Evolutionary conservation across 2,329 filamentous ascomycete species (phyloP), one percentile per base, ranked within the genome.

Genomic region (Thielaviopsis cerberus): DNA sequence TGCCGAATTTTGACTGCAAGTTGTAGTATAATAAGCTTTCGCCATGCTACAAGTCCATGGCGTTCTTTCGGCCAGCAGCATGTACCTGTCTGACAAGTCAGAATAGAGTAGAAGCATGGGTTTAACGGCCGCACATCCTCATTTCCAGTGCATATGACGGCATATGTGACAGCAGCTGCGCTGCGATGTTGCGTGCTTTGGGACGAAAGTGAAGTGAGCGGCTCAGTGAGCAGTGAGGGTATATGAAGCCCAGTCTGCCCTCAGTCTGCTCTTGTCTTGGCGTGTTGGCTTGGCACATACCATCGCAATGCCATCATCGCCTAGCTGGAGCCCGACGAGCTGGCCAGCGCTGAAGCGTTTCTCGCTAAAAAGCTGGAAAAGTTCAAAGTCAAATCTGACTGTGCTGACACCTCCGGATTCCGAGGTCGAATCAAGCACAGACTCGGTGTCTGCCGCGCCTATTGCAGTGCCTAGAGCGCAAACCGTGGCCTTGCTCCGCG

Each of bases 291-390:
- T 3, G 10, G 30, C 10, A 37, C 5, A 11, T 15, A 13, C 10
- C 30, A 13, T 3, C 10, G 17, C 4, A 37, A 37, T 37, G 30
- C 30, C 30, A 6, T 37, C 30, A 37, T 37, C 30, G 17, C 30
- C 30, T 3, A 37, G 4, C 30, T 37, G 30, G 30, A 6, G 48
- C 20, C 15, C 55, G 15, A 52, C 26, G 26, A 27, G n/a, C 26
- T 57, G 55, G 55, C 22, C 55, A 6, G 34, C 48, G 15, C 51
- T 57, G 17, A 57, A 57, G 50, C 55, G 55, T 11, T 57, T 57
- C 15, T 57, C 55, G 3, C 17, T 57, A 10, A 20, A 22, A 10
- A 20, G n/a, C n/a, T 30, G 27, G 10, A 57, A 51, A 24, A 53
- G 50, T 23, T 13, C 23, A 5, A 30, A 52, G 7, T n/a, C 23